Evolutionary conservation across 1,139 yeast species (phyloP).

Genomic region (Debaryomyces singareniensis): DNA sequence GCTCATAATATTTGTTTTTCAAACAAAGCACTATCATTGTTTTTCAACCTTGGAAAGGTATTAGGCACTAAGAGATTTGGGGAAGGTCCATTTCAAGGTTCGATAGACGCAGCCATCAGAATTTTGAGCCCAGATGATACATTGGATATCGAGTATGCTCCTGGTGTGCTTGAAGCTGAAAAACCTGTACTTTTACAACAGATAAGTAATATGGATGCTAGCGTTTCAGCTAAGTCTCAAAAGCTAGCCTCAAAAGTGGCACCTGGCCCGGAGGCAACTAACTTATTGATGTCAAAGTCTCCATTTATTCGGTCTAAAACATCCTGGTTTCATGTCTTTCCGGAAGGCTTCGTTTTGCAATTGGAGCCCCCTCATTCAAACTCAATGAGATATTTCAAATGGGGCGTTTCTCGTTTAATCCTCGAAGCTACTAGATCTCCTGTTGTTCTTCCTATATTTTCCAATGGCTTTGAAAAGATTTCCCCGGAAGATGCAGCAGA

Average conservation of each 20-base stretch:
- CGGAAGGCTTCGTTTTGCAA: constrained; percentile 92
- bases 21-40: constrained; percentile 43
- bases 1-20: constrained; percentile 89
- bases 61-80: constrained; percentile 85
- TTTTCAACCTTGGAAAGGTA: constrained; percentile 84
- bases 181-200: constrained; percentile 30
- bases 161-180: constrained; percentile 17
- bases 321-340: constrained; percentile 92
- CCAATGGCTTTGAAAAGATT: constrained; percentile 81
- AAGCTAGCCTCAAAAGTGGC: constrained; percentile 18
- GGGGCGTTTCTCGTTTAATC: constrained; percentile 87
- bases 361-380: constrained; percentile 69
- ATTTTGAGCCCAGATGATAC: constrained; percentile 78
- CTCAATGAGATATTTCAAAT: constrained; percentile 89
- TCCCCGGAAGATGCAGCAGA: constrained; percentile 73
- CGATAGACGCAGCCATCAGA: constrained; percentile 83
- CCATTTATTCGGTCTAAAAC: constrained; percentile 52
- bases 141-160: constrained; percentile 44
- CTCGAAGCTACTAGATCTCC: constrained; percentile 83
- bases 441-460: constrained; percentile 80
- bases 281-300: constrained; percentile 35
- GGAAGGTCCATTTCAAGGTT: constrained; percentile 85
- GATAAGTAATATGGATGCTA: constrained; percentile 13
- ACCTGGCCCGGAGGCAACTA: constrained; percentile 26
- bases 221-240: constrained; percentile 6